A percentile compares a stretch with the other conserved stretches of the same genome.
Evolutionary conservation across 495 filamentous ascomycete genomes (phyloP).

Genomic region (Penicillium macrosclerotiorum): DNA sequence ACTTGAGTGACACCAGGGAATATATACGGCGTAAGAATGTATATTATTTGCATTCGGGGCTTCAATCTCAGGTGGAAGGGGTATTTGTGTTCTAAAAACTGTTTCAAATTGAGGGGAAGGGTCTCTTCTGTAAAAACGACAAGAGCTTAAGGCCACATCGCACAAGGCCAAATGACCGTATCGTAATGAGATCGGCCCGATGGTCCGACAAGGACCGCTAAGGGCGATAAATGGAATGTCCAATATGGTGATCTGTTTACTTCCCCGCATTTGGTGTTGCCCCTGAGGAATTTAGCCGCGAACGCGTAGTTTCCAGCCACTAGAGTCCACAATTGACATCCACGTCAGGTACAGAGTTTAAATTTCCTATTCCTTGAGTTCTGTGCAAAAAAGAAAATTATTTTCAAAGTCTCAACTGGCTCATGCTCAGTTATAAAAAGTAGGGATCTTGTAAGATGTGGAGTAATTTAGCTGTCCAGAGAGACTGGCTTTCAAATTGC

Average conservation of each 20-base stretch:
- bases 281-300: constrained; percentile 8
- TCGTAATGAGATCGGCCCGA: background rate
- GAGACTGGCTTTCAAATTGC: no score
- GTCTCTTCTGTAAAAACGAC: background rate
- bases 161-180: background rate
- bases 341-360: background rate
- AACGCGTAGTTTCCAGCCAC: background rate
- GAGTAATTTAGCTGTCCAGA: no score
- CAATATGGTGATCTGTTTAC: constrained; percentile 10
- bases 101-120: constrained; percentile 1
- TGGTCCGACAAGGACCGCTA: background rate
- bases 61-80: background rate
- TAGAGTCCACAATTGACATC: background rate
- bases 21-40: background rate
- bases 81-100: background rate
- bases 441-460: no score
- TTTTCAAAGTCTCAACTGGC: no score
- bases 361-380: no score
- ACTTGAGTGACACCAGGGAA: background rate
- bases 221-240: constrained; percentile 7
- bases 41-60: background rate
- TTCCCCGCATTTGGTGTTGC: constrained; percentile 6
- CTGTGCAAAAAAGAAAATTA: no score
- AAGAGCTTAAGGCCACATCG: background rate
- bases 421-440: no score